Evolutionary conservation across 768 basidiomycete species (phyloP).

Genomic region (Hydnomerulius pinastri): DNA sequence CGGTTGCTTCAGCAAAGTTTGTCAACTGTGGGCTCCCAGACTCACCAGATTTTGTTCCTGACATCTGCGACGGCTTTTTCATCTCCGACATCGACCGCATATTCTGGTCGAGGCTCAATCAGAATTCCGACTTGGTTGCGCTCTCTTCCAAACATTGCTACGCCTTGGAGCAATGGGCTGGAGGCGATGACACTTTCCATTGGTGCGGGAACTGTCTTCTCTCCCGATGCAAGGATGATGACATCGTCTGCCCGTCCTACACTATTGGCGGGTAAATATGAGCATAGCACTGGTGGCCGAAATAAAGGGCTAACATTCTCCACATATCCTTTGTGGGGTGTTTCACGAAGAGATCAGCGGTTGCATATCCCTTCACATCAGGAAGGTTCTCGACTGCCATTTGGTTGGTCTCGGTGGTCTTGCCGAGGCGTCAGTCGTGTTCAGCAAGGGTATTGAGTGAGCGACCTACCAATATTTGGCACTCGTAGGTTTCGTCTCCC

Average conservation of each 20-base stretch:
- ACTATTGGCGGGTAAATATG: conserved; percentile 17
- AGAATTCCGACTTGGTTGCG: conserved; percentile 36
- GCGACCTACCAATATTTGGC: conserved; percentile 37
- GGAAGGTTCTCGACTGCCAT: conserved; percentile 35
- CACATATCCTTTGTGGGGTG: conserved; percentile 46
- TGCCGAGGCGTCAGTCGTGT: background rate
- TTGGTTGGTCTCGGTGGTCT: conserved; percentile 12
- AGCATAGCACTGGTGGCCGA: conserved; percentile 26
- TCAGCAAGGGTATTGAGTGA: background rate
- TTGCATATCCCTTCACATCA: conserved; percentile 43
- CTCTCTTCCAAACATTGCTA: conserved; percentile 37
- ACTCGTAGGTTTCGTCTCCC: conserved; percentile 37
- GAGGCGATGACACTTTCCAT: conserved; percentile 31
- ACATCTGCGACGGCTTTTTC: conserved; percentile 27
- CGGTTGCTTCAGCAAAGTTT: background rate
- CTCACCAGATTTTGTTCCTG: conserved; percentile 34
- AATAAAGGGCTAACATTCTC: conserved; percentile 30
- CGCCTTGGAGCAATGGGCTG: conserved; percentile 20
- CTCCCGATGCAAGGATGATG: conserved; percentile 28
- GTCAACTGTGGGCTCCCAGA: background rate
- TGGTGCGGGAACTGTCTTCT: conserved; percentile 26
- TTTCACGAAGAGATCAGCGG: conserved; percentile 43
- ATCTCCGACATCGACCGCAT: conserved; percentile 22
- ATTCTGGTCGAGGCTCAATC: conserved; percentile 24
- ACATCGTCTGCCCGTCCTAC: conserved; percentile 38